Percentiles rank a stretch among this genome's conserved stretches.
Evolutionary conservation across 2,329 filamentous ascomycete genomes (phyloP).

Genomic region (Didymella glomerata): DNA sequence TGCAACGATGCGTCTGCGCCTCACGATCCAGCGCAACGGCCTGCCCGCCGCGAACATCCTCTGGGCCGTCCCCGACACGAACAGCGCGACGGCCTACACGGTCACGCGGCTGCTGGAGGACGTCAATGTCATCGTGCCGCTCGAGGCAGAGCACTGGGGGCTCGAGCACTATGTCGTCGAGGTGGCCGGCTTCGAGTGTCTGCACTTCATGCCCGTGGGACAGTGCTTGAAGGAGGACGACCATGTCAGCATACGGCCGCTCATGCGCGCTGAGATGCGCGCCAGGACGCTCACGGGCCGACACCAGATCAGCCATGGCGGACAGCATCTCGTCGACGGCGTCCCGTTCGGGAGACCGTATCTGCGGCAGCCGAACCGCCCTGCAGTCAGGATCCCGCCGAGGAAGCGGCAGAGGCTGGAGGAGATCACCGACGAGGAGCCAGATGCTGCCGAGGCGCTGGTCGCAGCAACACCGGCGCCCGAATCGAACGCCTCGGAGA

Average conservation of each 20-base stretch:
- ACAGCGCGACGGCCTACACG: slow-evolving; percentile 58
- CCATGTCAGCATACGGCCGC: slow-evolving; percentile 82
- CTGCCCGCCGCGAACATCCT: slow-evolving; percentile 51
- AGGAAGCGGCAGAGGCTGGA: slow-evolving; percentile 67
- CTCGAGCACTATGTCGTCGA: slow-evolving; percentile 90
- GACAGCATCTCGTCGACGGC: slow-evolving; percentile 84
- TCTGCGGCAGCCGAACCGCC: slow-evolving; percentile 68
- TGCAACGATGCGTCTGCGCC: slow-evolving; percentile 48
- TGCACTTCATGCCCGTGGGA: slow-evolving; percentile 81
- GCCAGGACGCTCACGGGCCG: slow-evolving; percentile 77
- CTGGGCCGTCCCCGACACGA: slow-evolving; percentile 48
- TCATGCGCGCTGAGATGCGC: slow-evolving; percentile 77
- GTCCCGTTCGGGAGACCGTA: slow-evolving; percentile 81
- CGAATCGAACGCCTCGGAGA: slow-evolving; percentile 8
- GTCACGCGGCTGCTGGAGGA: slow-evolving; percentile 79
- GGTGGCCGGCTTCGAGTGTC: slow-evolving; percentile 79
- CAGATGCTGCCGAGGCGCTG: neutral
- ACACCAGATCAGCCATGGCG: slow-evolving; percentile 80
- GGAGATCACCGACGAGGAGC: slow-evolving; percentile 22
- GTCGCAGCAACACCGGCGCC: neutral
- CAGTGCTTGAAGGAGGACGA: slow-evolving; percentile 82
- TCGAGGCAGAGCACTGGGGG: slow-evolving; percentile 84
- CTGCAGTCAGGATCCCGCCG: slow-evolving; percentile 74
- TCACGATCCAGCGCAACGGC: slow-evolving; percentile 49
- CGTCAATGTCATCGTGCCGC: slow-evolving; percentile 80